phyloP scores from a whole-genome alignment of 2,329 filamentous ascomycete species.

The Apiospora aurea region DNA sequence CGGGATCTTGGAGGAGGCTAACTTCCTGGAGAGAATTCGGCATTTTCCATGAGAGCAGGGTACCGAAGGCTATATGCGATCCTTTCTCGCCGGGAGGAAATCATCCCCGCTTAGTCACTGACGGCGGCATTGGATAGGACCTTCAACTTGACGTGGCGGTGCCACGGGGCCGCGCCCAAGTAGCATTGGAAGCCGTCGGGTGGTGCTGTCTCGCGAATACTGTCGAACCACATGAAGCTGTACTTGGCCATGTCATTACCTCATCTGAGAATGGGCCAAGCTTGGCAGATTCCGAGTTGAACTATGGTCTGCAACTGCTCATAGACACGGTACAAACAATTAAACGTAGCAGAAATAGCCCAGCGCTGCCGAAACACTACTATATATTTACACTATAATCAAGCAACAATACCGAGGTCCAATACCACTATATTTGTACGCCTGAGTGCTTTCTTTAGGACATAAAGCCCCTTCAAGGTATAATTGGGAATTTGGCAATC shows the following conservation, averaged over 20 bases:
- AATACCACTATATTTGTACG: not conserved
- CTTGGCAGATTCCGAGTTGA: conserved; percentile 3
- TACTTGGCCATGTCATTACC: not conserved
- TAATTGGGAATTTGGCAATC: not conserved
- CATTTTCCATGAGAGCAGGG: conserved; percentile 27
- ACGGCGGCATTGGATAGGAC: conserved; percentile 36
- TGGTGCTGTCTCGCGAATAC: not conserved
- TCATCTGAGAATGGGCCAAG: conserved; percentile 16
- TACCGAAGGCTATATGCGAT: conserved; percentile 26
- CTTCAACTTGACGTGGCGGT: conserved; percentile 30
- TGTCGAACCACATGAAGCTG: conserved; percentile 11
- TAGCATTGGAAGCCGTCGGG: conserved; percentile 23
- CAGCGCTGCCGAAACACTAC: not conserved
- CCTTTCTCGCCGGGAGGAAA: not conserved
- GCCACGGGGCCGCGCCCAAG: conserved; percentile 11
- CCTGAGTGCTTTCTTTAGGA: too few relatives aligned
- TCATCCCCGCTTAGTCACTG: not conserved
- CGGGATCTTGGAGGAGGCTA: conserved; percentile 38
- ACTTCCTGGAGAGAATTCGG: conserved; percentile 24
- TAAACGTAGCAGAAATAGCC: not conserved
- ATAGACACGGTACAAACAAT: too few relatives aligned
- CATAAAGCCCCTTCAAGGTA: not conserved
- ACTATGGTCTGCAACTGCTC: too few relatives aligned
- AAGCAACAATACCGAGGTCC: not conserved
- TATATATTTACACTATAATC: not conserved